Evolutionary conservation across 768 basidiomycete species (phyloP), one percentile per base, ranked within the genome.

Genomic region (Floccularia luteovirens): DNA sequence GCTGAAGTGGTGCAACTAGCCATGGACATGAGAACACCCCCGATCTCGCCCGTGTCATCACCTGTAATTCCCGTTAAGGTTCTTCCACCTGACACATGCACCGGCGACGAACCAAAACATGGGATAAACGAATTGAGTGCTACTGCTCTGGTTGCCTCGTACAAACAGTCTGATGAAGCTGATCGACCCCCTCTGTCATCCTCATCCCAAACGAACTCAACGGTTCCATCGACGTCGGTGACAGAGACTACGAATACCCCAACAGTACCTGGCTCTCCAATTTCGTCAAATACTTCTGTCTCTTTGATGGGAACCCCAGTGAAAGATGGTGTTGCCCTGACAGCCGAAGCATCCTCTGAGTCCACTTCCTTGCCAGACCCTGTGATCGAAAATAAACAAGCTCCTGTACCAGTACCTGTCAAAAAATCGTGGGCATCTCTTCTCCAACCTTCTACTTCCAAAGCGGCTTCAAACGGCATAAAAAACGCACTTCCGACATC

Each of bases 381-480:
- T 20, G 28, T 40, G 7, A 17, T 34, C 16, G 32, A 7, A 17
- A 7, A 7, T 6, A 8, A 12, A 7, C 24, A 46, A 12, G 38
- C 48, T 33, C 21, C 47, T 3, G n/a, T 63, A 3, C 45, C 58
- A 5, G 40, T 62, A 17, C 56, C 64, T 3, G 39, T 48, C n/a
- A 82, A 77, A 60, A 85, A 79, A 55, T 82, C 81, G 1, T 90
- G 81, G 79, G 84, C 86, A 0, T 82, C 82, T 11, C 75, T 90
- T 24, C 64, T 89, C 25, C 72, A 73, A 36, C 56, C 70, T 3
- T 44, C 63, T 1, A 45, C 64, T 0, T 58, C 72, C 0, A 58
- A 69, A 3, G 42, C 55, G 25, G 24, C 55, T 8, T 35, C 55
- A 22, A 48, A 50, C 50, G 67, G 63, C 38, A 53, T 60, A 19